Evolutionary conservation across 768 basidiomycete genomes (phyloP).

Genomic region (Suillus alpinus): DNA sequence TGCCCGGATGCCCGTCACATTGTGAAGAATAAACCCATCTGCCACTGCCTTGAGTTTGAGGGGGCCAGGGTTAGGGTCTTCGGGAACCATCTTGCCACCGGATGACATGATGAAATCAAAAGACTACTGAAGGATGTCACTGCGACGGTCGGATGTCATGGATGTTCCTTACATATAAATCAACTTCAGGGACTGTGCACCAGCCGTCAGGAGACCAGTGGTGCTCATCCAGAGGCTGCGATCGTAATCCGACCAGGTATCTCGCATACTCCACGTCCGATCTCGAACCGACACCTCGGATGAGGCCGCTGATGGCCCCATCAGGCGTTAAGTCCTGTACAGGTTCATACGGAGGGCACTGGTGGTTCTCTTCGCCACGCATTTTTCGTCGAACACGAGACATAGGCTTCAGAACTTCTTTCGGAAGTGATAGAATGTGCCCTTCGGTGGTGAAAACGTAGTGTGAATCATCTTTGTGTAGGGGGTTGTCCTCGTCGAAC

Average conservation of each 20-base stretch:
- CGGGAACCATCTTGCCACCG: slow-evolving; percentile 47
- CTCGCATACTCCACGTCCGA: slow-evolving; percentile 81
- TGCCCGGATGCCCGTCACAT: slow-evolving; percentile 75
- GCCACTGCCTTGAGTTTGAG: slow-evolving; percentile 60
- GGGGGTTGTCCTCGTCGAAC: slow-evolving; percentile 80
- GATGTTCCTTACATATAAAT: slow-evolving; percentile 59
- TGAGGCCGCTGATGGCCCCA: slow-evolving; percentile 44
- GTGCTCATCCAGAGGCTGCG: slow-evolving; percentile 47
- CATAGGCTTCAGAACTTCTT: slow-evolving; percentile 49
- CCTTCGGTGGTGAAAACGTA: slow-evolving; percentile 96
- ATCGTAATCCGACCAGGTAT: slow-evolving; percentile 54
- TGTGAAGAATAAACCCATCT: slow-evolving; percentile 74
- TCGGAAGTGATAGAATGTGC: slow-evolving; percentile 73
- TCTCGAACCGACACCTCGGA: slow-evolving; percentile 68
- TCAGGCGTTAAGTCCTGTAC: slow-evolving; percentile 30
- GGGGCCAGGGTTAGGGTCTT: slow-evolving; percentile 68
- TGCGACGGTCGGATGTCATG: slow-evolving; percentile 1
- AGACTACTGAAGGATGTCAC: slow-evolving; percentile 43
- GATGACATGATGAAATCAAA: slow-evolving; percentile 81
- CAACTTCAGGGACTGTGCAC: slow-evolving; percentile 69
- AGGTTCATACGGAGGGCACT: slow-evolving; percentile 71
- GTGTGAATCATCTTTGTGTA: slow-evolving; percentile 77
- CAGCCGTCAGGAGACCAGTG: slow-evolving; percentile 70
- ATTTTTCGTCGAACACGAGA: slow-evolving; percentile 58
- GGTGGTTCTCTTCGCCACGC: slow-evolving; percentile 61